These are phyloP conservation scores for Tetradesmus obliquus DNA, from an alignment of 139 green algal genomes.

Conservation along the genomic window DNA sequence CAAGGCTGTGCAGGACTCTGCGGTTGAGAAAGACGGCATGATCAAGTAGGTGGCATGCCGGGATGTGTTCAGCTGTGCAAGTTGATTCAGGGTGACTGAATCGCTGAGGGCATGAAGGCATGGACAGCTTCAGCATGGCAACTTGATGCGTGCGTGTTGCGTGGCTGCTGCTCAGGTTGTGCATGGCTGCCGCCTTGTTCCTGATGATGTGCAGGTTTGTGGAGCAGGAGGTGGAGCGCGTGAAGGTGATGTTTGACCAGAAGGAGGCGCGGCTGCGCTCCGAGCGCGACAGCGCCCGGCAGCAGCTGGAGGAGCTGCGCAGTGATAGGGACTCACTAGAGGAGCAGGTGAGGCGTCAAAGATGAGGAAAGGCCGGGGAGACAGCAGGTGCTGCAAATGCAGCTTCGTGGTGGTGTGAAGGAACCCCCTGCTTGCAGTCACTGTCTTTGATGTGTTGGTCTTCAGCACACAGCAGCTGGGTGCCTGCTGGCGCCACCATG, in stretches of 20 bases:
- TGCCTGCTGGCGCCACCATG: too few relatives aligned
- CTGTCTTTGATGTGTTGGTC: too few relatives aligned
- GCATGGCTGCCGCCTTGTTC: neutral
- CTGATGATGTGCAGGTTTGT: constrained; percentile 56
- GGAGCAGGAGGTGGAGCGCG: constrained; percentile 73
- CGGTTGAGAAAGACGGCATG: constrained; percentile 68
- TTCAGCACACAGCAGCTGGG: too few relatives aligned
- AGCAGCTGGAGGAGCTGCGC: constrained; percentile 22
- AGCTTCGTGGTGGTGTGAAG: neutral
- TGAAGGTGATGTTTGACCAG: constrained; percentile 70
- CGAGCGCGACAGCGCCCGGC: constrained; percentile 60
- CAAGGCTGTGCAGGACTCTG: constrained; percentile 34
- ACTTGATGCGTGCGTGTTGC: neutral
- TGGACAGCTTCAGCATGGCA: neutral
- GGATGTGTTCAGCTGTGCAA: neutral
- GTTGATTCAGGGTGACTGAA: neutral
- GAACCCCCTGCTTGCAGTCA: too few relatives aligned
- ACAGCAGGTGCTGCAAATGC: neutral
- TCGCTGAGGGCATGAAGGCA: neutral
- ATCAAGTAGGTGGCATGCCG: constrained; percentile 45
- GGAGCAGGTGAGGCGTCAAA: constrained; percentile 18
- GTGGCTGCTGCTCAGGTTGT: neutral
- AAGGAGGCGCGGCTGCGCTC: constrained; percentile 61
- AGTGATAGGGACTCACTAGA: constrained; percentile 9
- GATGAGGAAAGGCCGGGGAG: constrained; percentile 2